Evolutionary conservation across 2,329 filamentous ascomycete genomes (phyloP).

Genomic region (Neofusicoccum sp.): DNA sequence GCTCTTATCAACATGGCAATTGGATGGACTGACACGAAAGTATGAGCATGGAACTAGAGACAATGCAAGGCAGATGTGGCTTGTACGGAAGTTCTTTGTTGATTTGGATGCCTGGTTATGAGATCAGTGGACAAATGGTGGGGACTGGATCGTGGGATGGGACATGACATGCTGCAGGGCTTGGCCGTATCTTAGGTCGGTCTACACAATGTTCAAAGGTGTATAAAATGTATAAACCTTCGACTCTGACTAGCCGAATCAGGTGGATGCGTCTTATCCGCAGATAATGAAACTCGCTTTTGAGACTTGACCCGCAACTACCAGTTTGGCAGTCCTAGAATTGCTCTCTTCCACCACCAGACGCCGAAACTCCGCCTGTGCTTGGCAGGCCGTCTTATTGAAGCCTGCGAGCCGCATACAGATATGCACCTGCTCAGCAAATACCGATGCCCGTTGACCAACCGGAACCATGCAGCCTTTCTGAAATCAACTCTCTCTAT

Average conservation of each 20-base stretch:
- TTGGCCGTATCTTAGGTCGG: too few relatives aligned
- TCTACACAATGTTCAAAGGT: too few relatives aligned
- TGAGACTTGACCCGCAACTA: not conserved
- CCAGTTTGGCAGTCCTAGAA: not conserved
- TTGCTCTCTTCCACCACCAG: not conserved
- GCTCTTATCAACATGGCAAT: not conserved
- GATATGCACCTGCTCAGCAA: not conserved
- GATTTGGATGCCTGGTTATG: too few relatives aligned
- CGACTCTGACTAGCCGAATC: too few relatives aligned
- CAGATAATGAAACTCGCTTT: not conserved
- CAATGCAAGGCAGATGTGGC: not conserved
- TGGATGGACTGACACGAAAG: not conserved
- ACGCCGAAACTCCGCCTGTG: slow-evolving; percentile 19
- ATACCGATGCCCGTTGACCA: not conserved
- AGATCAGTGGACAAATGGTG: too few relatives aligned
- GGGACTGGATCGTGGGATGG: too few relatives aligned
- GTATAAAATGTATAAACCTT: too few relatives aligned
- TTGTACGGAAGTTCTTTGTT: not conserved
- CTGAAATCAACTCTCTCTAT: not conserved
- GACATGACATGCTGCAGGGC: too few relatives aligned
- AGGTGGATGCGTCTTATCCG: not conserved
- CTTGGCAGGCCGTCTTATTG: not conserved
- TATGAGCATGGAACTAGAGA: not conserved
- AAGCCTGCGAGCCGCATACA: not conserved
- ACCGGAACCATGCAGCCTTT: slow-evolving; percentile 11